Percentiles rank a stretch among this genome's conserved stretches.
These are phyloP conservation scores for Lactifluus hygrophoroides DNA, from an alignment of 768 basidiomycete species.

Conservation along the genomic window DNA sequence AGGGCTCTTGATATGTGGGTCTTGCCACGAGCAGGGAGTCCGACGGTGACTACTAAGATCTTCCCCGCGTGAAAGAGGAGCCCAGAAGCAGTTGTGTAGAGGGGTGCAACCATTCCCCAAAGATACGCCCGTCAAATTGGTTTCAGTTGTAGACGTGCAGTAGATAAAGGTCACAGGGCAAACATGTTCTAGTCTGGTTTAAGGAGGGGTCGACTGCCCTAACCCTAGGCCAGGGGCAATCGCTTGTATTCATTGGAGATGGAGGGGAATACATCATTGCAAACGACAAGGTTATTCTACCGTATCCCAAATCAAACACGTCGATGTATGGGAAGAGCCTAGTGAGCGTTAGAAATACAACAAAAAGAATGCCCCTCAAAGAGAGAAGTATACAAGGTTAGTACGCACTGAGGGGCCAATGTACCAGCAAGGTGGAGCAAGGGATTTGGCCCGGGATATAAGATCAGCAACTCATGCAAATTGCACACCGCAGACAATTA, in stretches of 20 bases:
- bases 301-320: neutral
- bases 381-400: neutral
- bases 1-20: slow-evolving; percentile 94
- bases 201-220: no score
- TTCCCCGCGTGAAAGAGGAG: slow-evolving; percentile 90
- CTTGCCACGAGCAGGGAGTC: slow-evolving; percentile 90
- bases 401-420: neutral
- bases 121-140: neutral
- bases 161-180: no score
- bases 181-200: no score
- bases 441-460: neutral
- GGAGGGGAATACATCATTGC: neutral
- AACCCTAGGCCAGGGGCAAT: slow-evolving; percentile 12
- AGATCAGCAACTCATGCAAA: slow-evolving; percentile 3
- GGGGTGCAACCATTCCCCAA: slow-evolving; percentile 76
- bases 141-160: neutral
- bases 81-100: slow-evolving; percentile 88
- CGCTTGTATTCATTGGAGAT: neutral
- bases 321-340: neutral
- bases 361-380: neutral
- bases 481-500: neutral
- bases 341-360: neutral
- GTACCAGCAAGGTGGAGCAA: neutral
- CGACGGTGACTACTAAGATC: slow-evolving; percentile 87
- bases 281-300: slow-evolving; percentile 4